A percentile compares a stretch with the other conserved stretches of the same genome.
These are phyloP conservation scores for Paraglomus brasilianum DNA, from an alignment of 192 early-diverging fungal genomes.

Conservation along the genomic window DNA sequence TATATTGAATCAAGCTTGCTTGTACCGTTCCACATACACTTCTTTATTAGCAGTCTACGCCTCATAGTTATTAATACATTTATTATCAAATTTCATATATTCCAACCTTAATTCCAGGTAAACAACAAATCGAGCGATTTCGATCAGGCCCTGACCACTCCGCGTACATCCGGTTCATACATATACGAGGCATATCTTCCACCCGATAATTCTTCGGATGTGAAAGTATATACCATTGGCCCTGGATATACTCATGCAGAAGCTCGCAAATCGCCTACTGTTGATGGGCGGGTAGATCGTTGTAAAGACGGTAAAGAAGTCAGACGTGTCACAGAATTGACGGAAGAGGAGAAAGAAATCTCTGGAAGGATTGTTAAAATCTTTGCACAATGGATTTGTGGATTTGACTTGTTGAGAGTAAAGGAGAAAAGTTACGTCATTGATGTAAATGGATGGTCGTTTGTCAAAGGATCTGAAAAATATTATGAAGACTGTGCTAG, in stretches of 20 bases:
- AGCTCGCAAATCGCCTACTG: constrained; percentile 90
- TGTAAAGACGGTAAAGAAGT: constrained; percentile 97
- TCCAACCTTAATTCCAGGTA: constrained; percentile 47
- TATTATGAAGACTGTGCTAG: constrained; percentile 86
- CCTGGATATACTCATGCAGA: constrained; percentile 85
- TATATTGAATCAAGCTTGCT: not conserved
- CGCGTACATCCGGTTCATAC: constrained; percentile 76
- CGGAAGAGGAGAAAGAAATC: constrained; percentile 73
- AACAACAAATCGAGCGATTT: constrained; percentile 95
- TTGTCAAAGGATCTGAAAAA: constrained; percentile 91
- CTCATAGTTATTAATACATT: not conserved
- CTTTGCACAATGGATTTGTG: constrained; percentile 93
- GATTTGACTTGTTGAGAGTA: constrained; percentile 87
- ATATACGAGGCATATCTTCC: constrained; percentile 94
- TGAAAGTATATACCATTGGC: constrained; percentile 96
- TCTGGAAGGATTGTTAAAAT: constrained; percentile 67
- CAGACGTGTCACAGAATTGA: constrained; percentile 81
- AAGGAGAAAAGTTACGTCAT: constrained; percentile 82
- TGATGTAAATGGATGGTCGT: constrained; percentile 98
- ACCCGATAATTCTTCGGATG: constrained; percentile 90
- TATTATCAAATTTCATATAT: not conserved
- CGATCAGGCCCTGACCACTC: constrained; percentile 56
- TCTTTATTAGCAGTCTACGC: not conserved
- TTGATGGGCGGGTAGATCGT: constrained; percentile 89
- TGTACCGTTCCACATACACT: not conserved